These are phyloP conservation scores for Lodderomyces parapsilosis DNA, from an alignment of 1,139 yeast species.

Conservation along the genomic window DNA sequence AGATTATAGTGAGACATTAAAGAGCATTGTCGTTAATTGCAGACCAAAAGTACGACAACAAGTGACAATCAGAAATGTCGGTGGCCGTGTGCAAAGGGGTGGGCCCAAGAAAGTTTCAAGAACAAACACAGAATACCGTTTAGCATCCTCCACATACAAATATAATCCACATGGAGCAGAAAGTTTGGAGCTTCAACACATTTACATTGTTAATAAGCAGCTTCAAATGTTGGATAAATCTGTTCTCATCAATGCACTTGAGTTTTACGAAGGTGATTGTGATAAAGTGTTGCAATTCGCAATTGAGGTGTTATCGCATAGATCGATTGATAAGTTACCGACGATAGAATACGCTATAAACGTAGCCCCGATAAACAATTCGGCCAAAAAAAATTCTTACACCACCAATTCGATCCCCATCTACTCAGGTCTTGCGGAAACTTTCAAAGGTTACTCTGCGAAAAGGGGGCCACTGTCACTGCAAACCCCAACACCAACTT, in stretches of 20 bases:
- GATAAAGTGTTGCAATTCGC: slow-evolving; percentile 28
- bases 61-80: slow-evolving; percentile 10
- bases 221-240: slow-evolving; percentile 22
- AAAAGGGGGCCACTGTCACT: slow-evolving; percentile 1
- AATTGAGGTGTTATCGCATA: slow-evolving; percentile 7
- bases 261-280: slow-evolving; percentile 40
- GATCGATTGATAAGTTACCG: background rate
- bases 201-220: slow-evolving; percentile 22
- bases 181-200: slow-evolving; percentile 17
- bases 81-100: slow-evolving; percentile 28
- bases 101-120: background rate
- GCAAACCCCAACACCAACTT: background rate
- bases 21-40: slow-evolving; percentile 26
- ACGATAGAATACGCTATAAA: background rate
- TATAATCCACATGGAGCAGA: slow-evolving; percentile 18
- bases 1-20: slow-evolving; percentile 24
- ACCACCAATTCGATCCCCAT: too few relatives aligned
- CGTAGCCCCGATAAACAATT: background rate
- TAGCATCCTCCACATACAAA: slow-evolving; percentile 10
- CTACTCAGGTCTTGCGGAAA: background rate
- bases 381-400: background rate
- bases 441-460: slow-evolving; percentile 1
- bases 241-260: slow-evolving; percentile 37
- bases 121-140: background rate
- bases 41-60: slow-evolving; percentile 9